Base-by-base conservation (phyloP, 768 basidiomycete genomes). In the Macrocybe gigantea region DNA sequence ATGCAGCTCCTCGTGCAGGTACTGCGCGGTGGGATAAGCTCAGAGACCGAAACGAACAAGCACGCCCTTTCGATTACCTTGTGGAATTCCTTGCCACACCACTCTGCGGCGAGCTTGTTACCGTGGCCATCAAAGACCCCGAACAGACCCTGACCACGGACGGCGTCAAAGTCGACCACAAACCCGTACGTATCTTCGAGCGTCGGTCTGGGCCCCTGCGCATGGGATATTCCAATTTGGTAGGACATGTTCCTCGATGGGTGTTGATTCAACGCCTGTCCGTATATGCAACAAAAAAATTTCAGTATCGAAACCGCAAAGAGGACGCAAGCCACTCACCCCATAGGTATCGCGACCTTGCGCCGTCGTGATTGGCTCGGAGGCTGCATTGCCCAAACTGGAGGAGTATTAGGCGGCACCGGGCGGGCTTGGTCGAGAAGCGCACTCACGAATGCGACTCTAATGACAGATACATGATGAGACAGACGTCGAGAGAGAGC, bases 111-210 rank as follows among this genome's bases (percentile, higher is more conserved):
- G 59, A 97, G 91, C 64, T 95, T 98, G 12, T 96, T 96, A 1
- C 96, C 96, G 63, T 99, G 96, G 2, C 96, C 96, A 58, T 99
- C 96, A 58, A 98, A 99, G 39, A 99, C 83, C 5, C 95, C 95
- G 64, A 95, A 98, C 74, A 96, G 98, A 6, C 94, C 96, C 63
- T 99, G 96, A 0, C 96, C 96, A 39, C 86, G 81, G 13, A 98
- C 74, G 35, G 83, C 80, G 34, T 83, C 93, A 64, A 89, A 99
- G 63, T 98, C 94, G 53, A 94, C 88, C 49, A 98, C 83, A 60
- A 97, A 96, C 15, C 93, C 91, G 64, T 98, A 93, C 6, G 92
- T 82, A 63, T 98, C 96, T 67, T 98, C 96, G 96, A 98, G 98
- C 42, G 87, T 90, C 53, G 94, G 74, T 51, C 96, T 74, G 47